These are phyloP conservation scores for Scenedesmus sp. DNA, from an alignment of 163 green algal species.

Conservation along the genomic window DNA sequence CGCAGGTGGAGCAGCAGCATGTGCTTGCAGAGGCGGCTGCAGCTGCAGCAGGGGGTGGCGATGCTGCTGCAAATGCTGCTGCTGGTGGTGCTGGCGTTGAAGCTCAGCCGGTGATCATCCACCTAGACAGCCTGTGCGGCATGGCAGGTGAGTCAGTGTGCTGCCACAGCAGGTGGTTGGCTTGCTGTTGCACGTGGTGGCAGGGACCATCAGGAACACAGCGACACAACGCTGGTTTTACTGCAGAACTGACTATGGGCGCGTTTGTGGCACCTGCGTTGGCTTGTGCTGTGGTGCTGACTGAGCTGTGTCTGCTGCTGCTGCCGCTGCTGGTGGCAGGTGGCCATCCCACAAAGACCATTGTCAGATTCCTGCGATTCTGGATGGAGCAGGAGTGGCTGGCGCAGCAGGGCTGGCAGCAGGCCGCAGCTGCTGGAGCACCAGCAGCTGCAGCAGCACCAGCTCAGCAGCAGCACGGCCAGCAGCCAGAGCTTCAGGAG, in stretches of 20 bases:
- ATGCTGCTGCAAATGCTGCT: not conserved
- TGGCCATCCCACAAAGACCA: constrained; percentile 63
- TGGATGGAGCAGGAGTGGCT: constrained; percentile 88
- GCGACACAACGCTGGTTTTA: not conserved
- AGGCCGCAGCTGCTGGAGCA: constrained; percentile 3
- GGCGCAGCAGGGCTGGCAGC: constrained; percentile 47
- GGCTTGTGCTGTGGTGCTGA: not conserved
- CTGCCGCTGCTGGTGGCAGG: constrained; percentile 54
- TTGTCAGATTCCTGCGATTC: constrained; percentile 65
- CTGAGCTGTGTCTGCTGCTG: not conserved
- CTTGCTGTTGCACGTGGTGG: not conserved
- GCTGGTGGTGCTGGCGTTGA: not conserved
- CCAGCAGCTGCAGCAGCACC: not conserved
- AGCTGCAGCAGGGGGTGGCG: not conserved
- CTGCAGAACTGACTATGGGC: no score
- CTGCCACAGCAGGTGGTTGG: no score
- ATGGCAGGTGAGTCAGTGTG: constrained; percentile 61
- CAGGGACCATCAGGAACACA: not conserved
- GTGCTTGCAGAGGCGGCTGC: not conserved
- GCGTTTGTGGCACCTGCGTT: not conserved
- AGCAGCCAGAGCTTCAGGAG: not conserved
- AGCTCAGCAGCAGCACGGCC: not conserved
- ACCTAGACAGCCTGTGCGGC: constrained; percentile 75
- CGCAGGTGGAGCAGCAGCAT: not conserved
- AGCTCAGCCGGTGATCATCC: constrained; percentile 70